A percentile compares a stretch with the other conserved stretches of the same genome.
Evolutionary conservation across 148 eudicot genomes (phyloP).

Genomic region (Vaccinium myrtillus): DNA sequence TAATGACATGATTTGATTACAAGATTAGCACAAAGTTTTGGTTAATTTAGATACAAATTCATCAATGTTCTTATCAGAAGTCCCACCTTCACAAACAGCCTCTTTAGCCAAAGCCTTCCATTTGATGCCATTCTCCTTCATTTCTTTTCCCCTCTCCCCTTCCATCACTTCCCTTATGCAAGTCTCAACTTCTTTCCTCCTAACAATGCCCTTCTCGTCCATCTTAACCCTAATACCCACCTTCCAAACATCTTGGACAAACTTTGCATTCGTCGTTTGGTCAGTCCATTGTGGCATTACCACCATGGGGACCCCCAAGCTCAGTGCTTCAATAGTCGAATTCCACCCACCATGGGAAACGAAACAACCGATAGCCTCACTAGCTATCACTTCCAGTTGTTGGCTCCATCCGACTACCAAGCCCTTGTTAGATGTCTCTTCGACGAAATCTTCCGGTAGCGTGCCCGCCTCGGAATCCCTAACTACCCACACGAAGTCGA

Average conservation of each 20-base stretch:
- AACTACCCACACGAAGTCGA: conserved; percentile 39
- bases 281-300: conserved; percentile 58
- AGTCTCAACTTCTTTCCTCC: conserved; percentile 33
- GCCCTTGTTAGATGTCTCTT: conserved; percentile 26
- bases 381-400: conserved; percentile 39
- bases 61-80: conserved; percentile 39
- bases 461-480: conserved; percentile 30
- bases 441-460: conserved; percentile 17
- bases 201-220: conserved; percentile 33
- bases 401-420: conserved; percentile 37
- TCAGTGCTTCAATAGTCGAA: conserved; percentile 36
- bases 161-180: conserved; percentile 42
- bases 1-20: background rate
- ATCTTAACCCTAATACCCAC: conserved; percentile 46
- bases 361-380: conserved; percentile 39
- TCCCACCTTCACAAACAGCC: conserved; percentile 39
- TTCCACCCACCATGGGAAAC: conserved; percentile 53
- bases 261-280: conserved; percentile 45
- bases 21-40: background rate
- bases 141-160: conserved; percentile 35
- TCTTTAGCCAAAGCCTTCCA: conserved; percentile 40
- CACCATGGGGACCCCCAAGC: conserved; percentile 42
- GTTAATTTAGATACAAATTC: conserved; percentile 31
- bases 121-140: conserved; percentile 29
- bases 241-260: conserved; percentile 46